These are phyloP conservation scores for Pseudogymnoascus sp. DNA, from an alignment of 2,329 filamentous ascomycete genomes.

Conservation along the genomic window DNA sequence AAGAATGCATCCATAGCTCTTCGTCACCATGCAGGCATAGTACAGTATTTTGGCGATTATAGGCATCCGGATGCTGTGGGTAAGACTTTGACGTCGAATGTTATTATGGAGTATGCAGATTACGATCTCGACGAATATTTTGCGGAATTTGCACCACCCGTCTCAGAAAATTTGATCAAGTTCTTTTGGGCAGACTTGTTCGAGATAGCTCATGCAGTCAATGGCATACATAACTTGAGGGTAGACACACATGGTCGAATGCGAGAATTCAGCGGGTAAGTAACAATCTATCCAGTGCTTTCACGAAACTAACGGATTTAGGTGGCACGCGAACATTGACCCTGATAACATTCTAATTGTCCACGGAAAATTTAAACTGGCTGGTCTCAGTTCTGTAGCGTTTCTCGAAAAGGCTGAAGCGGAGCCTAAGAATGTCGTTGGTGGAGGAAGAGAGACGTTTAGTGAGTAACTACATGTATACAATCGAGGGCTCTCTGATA, in stretches of 20 bases:
- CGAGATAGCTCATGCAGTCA: slow-evolving; percentile 25
- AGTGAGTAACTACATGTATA: slow-evolving; percentile 26
- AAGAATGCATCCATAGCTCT: slow-evolving; percentile 25
- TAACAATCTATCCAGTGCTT: neutral
- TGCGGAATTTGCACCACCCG: slow-evolving; percentile 22
- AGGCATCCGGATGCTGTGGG: too few species aligned
- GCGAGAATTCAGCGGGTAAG: slow-evolving; percentile 19
- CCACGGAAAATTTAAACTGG: slow-evolving; percentile 29
- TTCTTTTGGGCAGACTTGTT: slow-evolving; percentile 28
- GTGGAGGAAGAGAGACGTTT: slow-evolving; percentile 30
- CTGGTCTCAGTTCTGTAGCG: slow-evolving; percentile 30
- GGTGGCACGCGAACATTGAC: slow-evolving; percentile 33
- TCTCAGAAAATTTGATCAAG: slow-evolving; percentile 21
- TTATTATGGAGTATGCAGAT: slow-evolving; percentile 30
- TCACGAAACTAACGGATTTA: slow-evolving; percentile 14
- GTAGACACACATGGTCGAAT: neutral
- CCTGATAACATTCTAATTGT: slow-evolving; percentile 29
- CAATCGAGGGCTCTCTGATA: too few species aligned
- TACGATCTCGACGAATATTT: slow-evolving; percentile 28
- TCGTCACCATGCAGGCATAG: slow-evolving; percentile 19
- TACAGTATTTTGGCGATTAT: slow-evolving; percentile 27
- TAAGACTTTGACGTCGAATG: too few species aligned
- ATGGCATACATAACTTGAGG: slow-evolving; percentile 21
- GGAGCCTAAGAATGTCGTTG: neutral
- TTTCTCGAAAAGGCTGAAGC: slow-evolving; percentile 17